phyloP scores from a whole-genome alignment of 768 basidiomycete genomes.

The Suillus cothurnatus region DNA sequence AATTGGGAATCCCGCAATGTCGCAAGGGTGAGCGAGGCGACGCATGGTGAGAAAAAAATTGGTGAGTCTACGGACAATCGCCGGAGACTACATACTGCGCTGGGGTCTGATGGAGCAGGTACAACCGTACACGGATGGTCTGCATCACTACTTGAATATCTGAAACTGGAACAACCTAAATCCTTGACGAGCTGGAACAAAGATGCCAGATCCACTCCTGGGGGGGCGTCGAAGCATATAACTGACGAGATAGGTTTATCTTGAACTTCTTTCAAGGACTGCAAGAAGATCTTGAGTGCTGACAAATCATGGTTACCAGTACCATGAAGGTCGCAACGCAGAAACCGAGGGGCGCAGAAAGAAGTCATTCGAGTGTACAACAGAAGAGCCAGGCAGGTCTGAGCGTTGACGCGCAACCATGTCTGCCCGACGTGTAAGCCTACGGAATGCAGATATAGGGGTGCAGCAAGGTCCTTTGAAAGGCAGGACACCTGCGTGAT shows the following conservation, averaged over 20 bases:
- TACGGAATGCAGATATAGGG: background rate
- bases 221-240: background rate
- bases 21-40: background rate
- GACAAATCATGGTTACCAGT: background rate
- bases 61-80: background rate
- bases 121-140: background rate
- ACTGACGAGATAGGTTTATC: background rate
- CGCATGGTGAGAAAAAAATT: background rate
- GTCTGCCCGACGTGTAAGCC: background rate
- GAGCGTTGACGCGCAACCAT: background rate
- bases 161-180: background rate
- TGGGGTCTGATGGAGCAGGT: background rate
- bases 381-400: background rate
- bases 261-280: background rate
- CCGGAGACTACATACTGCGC: background rate
- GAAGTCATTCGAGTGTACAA: background rate
- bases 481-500: background rate
- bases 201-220: background rate
- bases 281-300: conserved; percentile 4
- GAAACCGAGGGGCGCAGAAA: conserved; percentile 1
- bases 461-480: background rate
- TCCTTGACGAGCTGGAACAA: background rate
- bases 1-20: background rate
- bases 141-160: background rate
- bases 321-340: background rate